Evolutionary conservation across 2,329 filamentous ascomycete species (phyloP), one percentile per base, ranked within the genome.

Genomic region (Claviceps sp.): DNA sequence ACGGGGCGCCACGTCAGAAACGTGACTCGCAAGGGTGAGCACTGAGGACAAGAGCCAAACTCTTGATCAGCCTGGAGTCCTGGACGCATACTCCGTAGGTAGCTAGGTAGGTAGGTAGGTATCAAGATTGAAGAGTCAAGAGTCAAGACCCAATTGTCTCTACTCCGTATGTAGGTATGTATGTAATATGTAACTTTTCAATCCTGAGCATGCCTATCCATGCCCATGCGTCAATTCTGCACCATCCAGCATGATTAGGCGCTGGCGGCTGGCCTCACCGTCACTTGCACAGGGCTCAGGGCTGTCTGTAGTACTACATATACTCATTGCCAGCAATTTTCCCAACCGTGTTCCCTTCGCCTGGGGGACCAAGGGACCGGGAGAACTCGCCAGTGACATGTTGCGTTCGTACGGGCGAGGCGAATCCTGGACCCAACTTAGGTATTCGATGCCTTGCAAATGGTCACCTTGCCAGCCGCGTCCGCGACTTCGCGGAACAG

Each of bases 11-110:
- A 29, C 29, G 36, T 29, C 14, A 23, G 13, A 23, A 39, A 40
- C 36, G 17, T 43, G 47, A 49, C 47, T 36, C 23, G 36, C 47
- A 47, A 49, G 47, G 47, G 16, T 49, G 37, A 48, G 37, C 22
- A 39, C 37, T 49, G 37, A 48, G 37, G 37, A 39, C 37, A 37
- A 40, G 29, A 22, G 6, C 14, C 22, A 29, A 29, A 26, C 20
- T 14, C 22, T 40, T 40, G n/a, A 14, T 9, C 47, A 20, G 36
- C 34, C 36, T 29, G 14, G 38, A 13, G 14, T 20, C 34, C 36
- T 29, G 14, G 38, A 13, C 38, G 26, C 47, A 49, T 22, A 49
- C 26, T 29, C 8, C 9, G 3, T 29, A 29, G 8, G n/a, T n/a
- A n/a, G n/a, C n/a, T n/a, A n/a, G n/a, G 3, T 29, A 29, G 8